These are phyloP conservation scores for Colletotrichum costaricense DNA, from an alignment of 2,329 filamentous ascomycete species.

Conservation along the genomic window DNA sequence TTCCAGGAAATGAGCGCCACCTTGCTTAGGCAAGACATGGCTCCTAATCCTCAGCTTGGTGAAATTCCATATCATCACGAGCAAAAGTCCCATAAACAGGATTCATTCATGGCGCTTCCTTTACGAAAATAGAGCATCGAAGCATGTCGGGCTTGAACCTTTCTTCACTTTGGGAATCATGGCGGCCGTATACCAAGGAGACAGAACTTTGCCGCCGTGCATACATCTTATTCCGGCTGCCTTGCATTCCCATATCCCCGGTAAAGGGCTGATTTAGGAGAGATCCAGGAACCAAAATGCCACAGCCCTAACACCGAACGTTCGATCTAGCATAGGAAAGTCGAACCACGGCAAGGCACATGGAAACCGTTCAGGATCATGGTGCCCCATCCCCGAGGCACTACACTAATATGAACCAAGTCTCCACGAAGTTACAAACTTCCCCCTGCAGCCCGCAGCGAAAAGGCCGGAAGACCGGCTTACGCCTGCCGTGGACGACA, in stretches of 20 bases:
- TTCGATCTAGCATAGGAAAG: not conserved
- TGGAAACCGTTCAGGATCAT: not conserved
- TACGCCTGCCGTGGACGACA: slow-evolving; percentile 9
- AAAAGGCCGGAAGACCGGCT: slow-evolving; percentile 23
- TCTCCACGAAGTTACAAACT: not conserved
- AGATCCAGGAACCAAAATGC: not conserved
- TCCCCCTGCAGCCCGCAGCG: slow-evolving; percentile 27
- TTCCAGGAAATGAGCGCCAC: slow-evolving; percentile 17
- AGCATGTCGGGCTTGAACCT: not conserved
- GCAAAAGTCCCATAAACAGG: not conserved
- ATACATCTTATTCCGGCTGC: not conserved
- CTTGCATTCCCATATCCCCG: not conserved
- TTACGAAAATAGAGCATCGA: slow-evolving; percentile 24
- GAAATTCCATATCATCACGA: not conserved
- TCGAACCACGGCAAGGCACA: not conserved
- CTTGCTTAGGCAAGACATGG: not conserved
- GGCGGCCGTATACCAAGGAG: not conserved
- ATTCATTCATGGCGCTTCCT: not conserved
- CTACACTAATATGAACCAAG: slow-evolving; percentile 8
- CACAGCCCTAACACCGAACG: slow-evolving; percentile 9
- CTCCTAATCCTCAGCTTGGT: not conserved
- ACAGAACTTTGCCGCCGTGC: not conserved
- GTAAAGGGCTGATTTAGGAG: not conserved
- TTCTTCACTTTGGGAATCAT: not conserved
- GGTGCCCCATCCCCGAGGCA: not conserved